Percentiles rank a stretch among this genome's conserved stretches.
phyloP scores from a whole-genome alignment of 2,329 filamentous ascomycete species.

The Pyricularia pennisetigena region DNA sequence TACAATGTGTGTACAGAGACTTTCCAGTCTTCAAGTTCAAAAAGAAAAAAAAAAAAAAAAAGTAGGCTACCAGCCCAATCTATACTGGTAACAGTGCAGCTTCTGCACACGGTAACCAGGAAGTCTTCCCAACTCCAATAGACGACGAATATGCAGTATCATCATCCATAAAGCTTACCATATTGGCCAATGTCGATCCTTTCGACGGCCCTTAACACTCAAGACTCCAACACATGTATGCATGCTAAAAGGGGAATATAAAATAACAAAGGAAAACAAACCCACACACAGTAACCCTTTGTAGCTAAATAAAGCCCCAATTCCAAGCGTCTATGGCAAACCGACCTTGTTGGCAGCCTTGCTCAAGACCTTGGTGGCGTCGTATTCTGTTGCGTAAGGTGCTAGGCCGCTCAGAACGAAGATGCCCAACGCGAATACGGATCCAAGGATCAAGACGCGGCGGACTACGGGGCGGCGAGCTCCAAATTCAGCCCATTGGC shows the following conservation, averaged over 20 bases:
- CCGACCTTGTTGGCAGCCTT: constrained; percentile 39
- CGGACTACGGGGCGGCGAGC: constrained; percentile 65
- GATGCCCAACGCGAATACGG: constrained; percentile 47
- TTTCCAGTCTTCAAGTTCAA: background rate
- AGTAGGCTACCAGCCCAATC: background rate
- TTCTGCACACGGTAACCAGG: background rate
- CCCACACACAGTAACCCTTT: background rate
- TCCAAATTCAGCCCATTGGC: constrained; percentile 82
- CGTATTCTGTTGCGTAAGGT: constrained; percentile 48
- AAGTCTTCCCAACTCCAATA: background rate
- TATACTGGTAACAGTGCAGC: background rate
- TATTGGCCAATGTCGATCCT: background rate
- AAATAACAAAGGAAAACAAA: background rate
- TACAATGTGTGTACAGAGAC: background rate
- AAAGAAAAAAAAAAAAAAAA: too few species aligned
- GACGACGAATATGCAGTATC: background rate
- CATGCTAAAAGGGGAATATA: background rate
- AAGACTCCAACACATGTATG: background rate
- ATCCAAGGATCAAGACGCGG: constrained; percentile 63
- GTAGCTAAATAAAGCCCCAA: background rate
- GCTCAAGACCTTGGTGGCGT: constrained; percentile 37
- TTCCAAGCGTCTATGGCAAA: background rate
- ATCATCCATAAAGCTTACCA: background rate
- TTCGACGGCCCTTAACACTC: background rate
- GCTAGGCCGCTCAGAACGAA: constrained; percentile 60